Evolutionary conservation across 164 flowering plant species (phyloP), one percentile per base, ranked within the genome.

Genomic region (Taxillus chinensis): DNA sequence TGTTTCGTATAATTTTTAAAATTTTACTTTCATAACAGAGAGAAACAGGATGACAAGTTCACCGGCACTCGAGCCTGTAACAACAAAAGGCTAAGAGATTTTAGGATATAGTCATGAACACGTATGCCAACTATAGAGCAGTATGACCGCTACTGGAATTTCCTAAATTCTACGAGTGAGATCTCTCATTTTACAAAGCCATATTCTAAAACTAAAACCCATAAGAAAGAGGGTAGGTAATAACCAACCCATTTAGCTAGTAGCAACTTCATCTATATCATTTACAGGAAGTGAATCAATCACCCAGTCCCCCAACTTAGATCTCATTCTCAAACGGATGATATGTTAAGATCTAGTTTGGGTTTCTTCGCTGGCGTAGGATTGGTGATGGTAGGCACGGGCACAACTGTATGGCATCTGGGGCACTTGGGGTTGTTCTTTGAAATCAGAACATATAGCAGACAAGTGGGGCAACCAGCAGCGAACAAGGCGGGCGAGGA

Each of bases 371-470:
- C 51, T 11, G 27, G 27, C 27, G 27, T 27, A 27, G 27, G 27
- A 27, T 27, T 27, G 27, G 13, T 48, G 4, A 41, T 16, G 0
- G 43, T 4, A 1, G 87, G 86, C 65, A 74, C 59, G 1, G 85
- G 83, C 39, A 89, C 81, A 7, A 66, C 37, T 1, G 78, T 51
- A 56, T 73, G 69, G 73, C 96, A 89, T 37, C 89, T 73, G 13
- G 96, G 96, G 62, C 96, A 89, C 55, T 74, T 79, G 0, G 92
- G 92, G 39, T 81, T 81, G 16, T 57, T 73, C 69, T 70, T 79
- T 41, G 83, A 79, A 17, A 85, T 79, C 69, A 89, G 67, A 55
- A 89, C 91, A 60, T 89, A 89, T 0, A 84, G 75, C 64, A 89
- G 73, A 63, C 96, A 89, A 9, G 75, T 72, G 0, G 92, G 85